Percentiles rank a stretch among this genome's conserved stretches.
phyloP scores from a whole-genome alignment of 352 stramenopile species.

The Pythium apleroticum region DNA sequence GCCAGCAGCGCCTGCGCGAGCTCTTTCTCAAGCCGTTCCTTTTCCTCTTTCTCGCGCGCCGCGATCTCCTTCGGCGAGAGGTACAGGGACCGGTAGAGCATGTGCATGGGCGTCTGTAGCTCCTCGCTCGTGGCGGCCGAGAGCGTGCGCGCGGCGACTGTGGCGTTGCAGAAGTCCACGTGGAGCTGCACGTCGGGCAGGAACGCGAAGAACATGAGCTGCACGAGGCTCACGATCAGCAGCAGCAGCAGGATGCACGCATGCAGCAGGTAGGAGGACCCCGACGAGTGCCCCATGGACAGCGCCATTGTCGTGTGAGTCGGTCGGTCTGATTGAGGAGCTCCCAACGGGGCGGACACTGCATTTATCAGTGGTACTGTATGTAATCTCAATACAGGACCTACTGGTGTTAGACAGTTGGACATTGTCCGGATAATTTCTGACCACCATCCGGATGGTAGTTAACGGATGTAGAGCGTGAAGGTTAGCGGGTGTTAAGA shows the following conservation, averaged over 20 bases:
- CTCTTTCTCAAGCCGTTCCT: constrained; percentile 36
- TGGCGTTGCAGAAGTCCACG: constrained; percentile 58
- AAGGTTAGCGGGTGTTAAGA: constrained; percentile 11
- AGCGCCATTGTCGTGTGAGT: constrained; percentile 11
- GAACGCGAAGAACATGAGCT: constrained; percentile 74
- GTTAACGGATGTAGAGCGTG: constrained; percentile 9
- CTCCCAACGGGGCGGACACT: neutral
- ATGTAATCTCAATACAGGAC: constrained; percentile 1
- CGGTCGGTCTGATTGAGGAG: neutral
- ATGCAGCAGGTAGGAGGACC: constrained; percentile 62
- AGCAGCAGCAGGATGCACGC: constrained; percentile 71
- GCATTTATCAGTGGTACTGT: constrained; percentile 4
- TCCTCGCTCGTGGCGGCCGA: constrained; percentile 42
- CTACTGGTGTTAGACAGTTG: neutral
- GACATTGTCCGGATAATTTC: neutral
- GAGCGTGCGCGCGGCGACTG: constrained; percentile 42
- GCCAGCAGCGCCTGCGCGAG: constrained; percentile 14
- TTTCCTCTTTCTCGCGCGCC: constrained; percentile 43
- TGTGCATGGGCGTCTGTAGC: constrained; percentile 56
- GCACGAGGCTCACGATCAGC: constrained; percentile 68
- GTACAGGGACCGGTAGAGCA: constrained; percentile 81
- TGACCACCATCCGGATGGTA: neutral
- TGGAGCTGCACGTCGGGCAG: constrained; percentile 68
- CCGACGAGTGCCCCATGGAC: constrained; percentile 41
- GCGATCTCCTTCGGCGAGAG: constrained; percentile 60